Evolutionary conservation across 495 filamentous ascomycete genomes (phyloP), one percentile per base, ranked within the genome.

Genomic region (Penicillium psychrofluorescens): DNA sequence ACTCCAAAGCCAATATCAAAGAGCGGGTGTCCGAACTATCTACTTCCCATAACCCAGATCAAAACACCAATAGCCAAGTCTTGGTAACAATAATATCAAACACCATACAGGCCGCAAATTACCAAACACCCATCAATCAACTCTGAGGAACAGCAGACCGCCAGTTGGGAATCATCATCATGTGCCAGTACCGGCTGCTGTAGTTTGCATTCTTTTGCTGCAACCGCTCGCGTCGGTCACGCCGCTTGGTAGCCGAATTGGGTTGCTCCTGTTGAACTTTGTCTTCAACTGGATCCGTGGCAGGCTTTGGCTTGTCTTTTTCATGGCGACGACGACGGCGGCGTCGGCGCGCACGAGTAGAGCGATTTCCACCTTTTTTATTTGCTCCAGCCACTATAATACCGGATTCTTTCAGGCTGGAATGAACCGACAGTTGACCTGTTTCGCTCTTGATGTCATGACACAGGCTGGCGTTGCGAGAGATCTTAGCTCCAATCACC

Each of bases 191-290:
- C 7, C 49, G 51, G 31, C 44, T 53, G 27, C 44, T 40, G 3
- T 42, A 31, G 8, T 42, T 36, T 0, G 28, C 13, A 15, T 54
- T 43, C 16, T 52, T 51, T 11, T 35, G 43, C 5, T 36, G 32
- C 41, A 56, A 36, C 12, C 45, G 51, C 35, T 62, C 49, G 2
- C 56, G 54, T 11, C 59, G 49, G 10, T 55, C 49, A 4, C 55
- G 59, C 45, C 57, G 47, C 46, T 61, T 58, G 11, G 57, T 63
- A 12, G 38, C 36, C 6, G 59, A 52, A 15, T 63, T 63, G 1
- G 35, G 11, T n/a, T 62, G 59, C n/a, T 55, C 51, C 13, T 29
- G 38, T 22, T 48, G 36, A 13, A 15, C 29, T 11, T 38, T 38
- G 3, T 13, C 29, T 9, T 38, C n/a, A 11, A 29, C 15, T 11